Conservation (phyloP, 1,139 yeast species). For the Sugiyamaella paludigena region DNA sequence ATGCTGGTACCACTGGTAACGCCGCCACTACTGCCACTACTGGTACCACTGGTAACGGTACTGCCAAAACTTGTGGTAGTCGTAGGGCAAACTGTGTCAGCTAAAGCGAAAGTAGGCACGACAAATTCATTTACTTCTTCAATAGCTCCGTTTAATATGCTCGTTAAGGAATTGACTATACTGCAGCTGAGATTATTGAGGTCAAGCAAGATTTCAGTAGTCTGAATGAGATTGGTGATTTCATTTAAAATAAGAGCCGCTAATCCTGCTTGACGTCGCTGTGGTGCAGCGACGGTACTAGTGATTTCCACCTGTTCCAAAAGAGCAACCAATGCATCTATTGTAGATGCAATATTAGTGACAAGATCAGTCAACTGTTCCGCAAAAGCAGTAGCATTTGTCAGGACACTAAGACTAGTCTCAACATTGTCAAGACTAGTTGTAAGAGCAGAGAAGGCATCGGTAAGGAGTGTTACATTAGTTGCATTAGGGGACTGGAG, state of each 20-base stretch:
- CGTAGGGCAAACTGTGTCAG: slow-evolving; percentile 5
- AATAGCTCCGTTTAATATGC: slow-evolving; percentile 16
- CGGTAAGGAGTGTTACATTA: slow-evolving; percentile 14
- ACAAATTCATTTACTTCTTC: slow-evolving; percentile 4
- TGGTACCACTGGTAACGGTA: slow-evolving; percentile 4
- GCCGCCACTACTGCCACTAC: neutral
- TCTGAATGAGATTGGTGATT: slow-evolving; percentile 3
- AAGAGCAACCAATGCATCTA: slow-evolving; percentile 2
- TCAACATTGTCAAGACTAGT: slow-evolving; percentile 15
- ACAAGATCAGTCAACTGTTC: slow-evolving; percentile 5
- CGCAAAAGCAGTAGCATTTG: too few species aligned
- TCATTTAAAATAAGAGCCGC: neutral
- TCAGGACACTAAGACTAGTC: too few species aligned
- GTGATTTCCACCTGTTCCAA: slow-evolving; percentile 3
- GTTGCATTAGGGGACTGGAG: too few species aligned
- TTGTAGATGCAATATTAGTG: too few species aligned
- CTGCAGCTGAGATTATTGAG: slow-evolving; percentile 7
- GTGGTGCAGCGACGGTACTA: too few species aligned
- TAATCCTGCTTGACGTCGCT: too few species aligned
- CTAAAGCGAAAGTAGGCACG: slow-evolving; percentile 4
- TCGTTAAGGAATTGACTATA: slow-evolving; percentile 14
- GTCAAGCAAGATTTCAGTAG: too few species aligned
- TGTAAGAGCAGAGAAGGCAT: slow-evolving; percentile 13
- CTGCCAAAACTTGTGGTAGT: too few species aligned
- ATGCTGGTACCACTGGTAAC: too few species aligned